Percentiles rank a stretch among this genome's conserved stretches.
phyloP scores from a whole-genome alignment of 2,329 filamentous ascomycete species.

The Apiospora arundinis region DNA sequence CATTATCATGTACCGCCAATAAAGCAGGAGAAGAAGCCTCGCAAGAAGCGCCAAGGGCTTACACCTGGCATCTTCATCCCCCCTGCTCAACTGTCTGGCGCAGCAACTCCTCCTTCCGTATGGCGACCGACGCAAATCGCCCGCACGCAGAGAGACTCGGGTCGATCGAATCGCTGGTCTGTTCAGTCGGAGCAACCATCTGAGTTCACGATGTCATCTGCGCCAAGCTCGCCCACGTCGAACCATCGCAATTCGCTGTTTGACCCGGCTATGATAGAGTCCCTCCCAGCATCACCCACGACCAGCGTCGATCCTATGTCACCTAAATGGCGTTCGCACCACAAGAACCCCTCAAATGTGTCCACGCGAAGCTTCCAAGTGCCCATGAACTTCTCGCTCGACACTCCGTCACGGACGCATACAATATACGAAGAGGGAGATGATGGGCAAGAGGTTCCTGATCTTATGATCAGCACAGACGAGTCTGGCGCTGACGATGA shows the following conservation, averaged over 20 bases:
- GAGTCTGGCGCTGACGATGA: constrained; percentile 42
- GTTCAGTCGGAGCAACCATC: constrained; percentile 65
- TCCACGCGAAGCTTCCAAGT: constrained; percentile 57
- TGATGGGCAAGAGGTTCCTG: constrained; percentile 40
- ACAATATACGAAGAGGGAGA: constrained; percentile 39
- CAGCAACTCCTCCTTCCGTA: constrained; percentile 49
- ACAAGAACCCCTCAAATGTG: constrained; percentile 62
- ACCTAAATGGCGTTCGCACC: constrained; percentile 59
- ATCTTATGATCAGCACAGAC: constrained; percentile 41
- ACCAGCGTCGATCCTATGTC: constrained; percentile 76
- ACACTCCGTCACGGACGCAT: constrained; percentile 31
- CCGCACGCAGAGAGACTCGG: constrained; percentile 54
- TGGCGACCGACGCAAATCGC: constrained; percentile 48
- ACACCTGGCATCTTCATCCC: constrained; percentile 68
- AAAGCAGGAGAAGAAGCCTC: constrained; percentile 66
- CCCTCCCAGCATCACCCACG: constrained; percentile 79
- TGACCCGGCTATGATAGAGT: constrained; percentile 72
- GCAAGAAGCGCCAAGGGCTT: constrained; percentile 74
- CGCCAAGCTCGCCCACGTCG: constrained; percentile 82
- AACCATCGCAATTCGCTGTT: constrained; percentile 78
- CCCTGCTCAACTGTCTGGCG: constrained; percentile 43
- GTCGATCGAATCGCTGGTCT: constrained; percentile 67
- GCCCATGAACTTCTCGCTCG: constrained; percentile 35
- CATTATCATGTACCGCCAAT: constrained; percentile 81
- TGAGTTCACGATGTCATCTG: constrained; percentile 73